A percentile compares a stretch with the other conserved stretches of the same genome.
phyloP scores from a whole-genome alignment of 805 yeast species.

The Helenozyma rhizophorensis region DNA sequence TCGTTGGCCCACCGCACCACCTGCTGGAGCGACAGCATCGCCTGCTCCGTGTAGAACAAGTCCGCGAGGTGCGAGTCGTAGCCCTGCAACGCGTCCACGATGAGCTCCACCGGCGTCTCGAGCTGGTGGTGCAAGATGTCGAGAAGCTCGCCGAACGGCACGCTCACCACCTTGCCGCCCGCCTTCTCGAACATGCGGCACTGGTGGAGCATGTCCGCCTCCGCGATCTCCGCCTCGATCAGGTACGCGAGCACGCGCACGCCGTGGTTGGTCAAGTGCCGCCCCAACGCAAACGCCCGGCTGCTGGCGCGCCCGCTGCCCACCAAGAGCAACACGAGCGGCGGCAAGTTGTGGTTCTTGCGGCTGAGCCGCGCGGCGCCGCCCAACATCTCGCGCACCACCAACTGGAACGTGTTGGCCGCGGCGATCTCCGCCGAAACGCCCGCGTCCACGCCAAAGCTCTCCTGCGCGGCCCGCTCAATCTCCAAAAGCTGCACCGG shows the following conservation, averaged over 20 bases:
- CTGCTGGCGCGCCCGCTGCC: constrained; percentile 78
- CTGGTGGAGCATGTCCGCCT: constrained; percentile 46
- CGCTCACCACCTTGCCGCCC: constrained; percentile 61
- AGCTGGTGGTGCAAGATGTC: constrained; percentile 39
- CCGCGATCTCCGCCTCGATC: constrained; percentile 32
- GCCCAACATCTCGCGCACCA: constrained; percentile 56
- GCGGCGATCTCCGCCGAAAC: constrained; percentile 64
- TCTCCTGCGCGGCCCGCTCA: constrained; percentile 53
- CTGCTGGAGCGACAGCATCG: constrained; percentile 33
- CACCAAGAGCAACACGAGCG: constrained; percentile 63
- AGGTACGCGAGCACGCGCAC: constrained; percentile 58
- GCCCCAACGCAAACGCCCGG: constrained; percentile 71
- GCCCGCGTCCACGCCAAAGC: constrained; percentile 45
- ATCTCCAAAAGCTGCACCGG: constrained; percentile 78
- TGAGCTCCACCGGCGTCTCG: constrained; percentile 73
- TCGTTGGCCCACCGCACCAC: constrained; percentile 67
- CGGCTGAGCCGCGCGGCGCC: constrained; percentile 60
- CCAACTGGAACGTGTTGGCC: constrained; percentile 55
- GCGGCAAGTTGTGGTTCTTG: constrained; percentile 73
- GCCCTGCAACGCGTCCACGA: constrained; percentile 83
- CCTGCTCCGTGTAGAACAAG: constrained; percentile 36
- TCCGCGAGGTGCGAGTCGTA: constrained; percentile 67
- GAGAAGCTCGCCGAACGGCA: constrained; percentile 34
- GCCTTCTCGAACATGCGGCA: constrained; percentile 49
- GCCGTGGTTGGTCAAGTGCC: constrained; percentile 73